These are phyloP conservation scores for Aureococcus anophagefferens DNA, from an alignment of 108 stramenopile genomes.

Conservation along the genomic window DNA sequence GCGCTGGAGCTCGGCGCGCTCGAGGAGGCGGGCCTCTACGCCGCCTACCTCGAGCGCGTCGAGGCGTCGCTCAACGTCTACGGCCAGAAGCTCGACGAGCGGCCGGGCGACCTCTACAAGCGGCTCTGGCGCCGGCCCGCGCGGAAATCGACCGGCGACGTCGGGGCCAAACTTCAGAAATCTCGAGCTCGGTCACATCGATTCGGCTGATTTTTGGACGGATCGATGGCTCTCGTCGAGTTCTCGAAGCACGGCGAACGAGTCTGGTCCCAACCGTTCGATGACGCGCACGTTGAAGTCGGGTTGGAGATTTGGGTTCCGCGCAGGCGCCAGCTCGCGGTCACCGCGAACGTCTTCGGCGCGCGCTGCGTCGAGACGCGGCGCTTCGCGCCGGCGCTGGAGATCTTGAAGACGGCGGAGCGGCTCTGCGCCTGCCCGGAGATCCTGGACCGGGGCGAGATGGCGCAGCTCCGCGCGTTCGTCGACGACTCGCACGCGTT, in stretches of 20 bases:
- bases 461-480: slow-evolving; percentile 32
- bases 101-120: slow-evolving; percentile 11
- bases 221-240: too few relatives aligned
- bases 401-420: slow-evolving; percentile 12
- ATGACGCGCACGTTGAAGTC: too few relatives aligned
- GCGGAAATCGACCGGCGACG: too few relatives aligned
- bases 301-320: too few relatives aligned
- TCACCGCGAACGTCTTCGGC: slow-evolving; percentile 24
- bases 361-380: slow-evolving; percentile 12
- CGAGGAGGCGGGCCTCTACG: slow-evolving; percentile 24
- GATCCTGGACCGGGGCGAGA: neutral
- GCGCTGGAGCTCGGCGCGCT: slow-evolving; percentile 19
- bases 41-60: slow-evolving; percentile 24
- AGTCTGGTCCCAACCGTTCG: too few relatives aligned
- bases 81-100: slow-evolving; percentile 3
- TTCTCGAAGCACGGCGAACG: too few relatives aligned
- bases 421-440: neutral
- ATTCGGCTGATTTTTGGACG: too few relatives aligned
- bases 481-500: slow-evolving; percentile 37
- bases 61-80: slow-evolving; percentile 17
- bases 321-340: slow-evolving; percentile 32
- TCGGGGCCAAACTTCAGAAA: too few relatives aligned
- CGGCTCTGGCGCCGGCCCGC: slow-evolving; percentile 33
- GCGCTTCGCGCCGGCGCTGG: slow-evolving; percentile 18
- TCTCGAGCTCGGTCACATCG: too few relatives aligned